Evolutionary conservation across 352 stramenopile species (phyloP).

Genomic region (Phytophthora ramorum): DNA sequence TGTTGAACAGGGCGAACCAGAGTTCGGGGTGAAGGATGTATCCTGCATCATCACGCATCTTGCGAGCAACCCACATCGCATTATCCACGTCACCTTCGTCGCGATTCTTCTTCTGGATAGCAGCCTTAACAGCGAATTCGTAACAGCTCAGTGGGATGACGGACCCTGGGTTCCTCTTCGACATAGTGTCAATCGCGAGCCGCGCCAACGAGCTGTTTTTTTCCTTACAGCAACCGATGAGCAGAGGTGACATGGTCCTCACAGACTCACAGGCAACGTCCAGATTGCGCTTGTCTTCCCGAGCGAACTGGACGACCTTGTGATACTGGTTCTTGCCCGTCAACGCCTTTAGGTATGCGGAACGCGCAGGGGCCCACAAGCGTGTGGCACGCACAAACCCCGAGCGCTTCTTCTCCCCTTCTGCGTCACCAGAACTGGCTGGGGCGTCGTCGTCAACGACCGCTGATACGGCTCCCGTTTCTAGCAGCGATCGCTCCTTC

Average conservation of each 20-base stretch:
- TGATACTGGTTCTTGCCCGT: slow-evolving; percentile 2
- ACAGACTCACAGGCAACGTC: slow-evolving; percentile 7
- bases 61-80: slow-evolving; percentile 39
- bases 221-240: slow-evolving; percentile 11
- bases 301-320: slow-evolving; percentile 1
- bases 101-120: slow-evolving; percentile 8
- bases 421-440: neutral
- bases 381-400: slow-evolving; percentile 5
- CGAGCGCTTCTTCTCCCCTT: neutral
- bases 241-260: neutral
- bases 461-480: neutral
- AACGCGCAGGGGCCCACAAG: slow-evolving; percentile 12
- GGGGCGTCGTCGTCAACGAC: neutral
- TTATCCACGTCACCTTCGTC: slow-evolving; percentile 24
- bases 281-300: slow-evolving; percentile 9
- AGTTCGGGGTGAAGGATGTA: slow-evolving; percentile 44
- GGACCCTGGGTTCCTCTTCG: neutral
- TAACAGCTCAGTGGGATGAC: slow-evolving; percentile 4
- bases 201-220: slow-evolving; percentile 11
- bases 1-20: slow-evolving; percentile 51
- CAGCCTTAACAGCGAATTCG: slow-evolving; percentile 13
- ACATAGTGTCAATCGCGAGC: slow-evolving; percentile 8
- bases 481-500: slow-evolving; percentile 3
- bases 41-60: slow-evolving; percentile 38
- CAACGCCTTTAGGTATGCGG: slow-evolving; percentile 13